Percentiles rank a stretch among this genome's conserved stretches.
Conservation (phyloP, 169 alveolate species). For the Plasmodium fragile region DNA sequence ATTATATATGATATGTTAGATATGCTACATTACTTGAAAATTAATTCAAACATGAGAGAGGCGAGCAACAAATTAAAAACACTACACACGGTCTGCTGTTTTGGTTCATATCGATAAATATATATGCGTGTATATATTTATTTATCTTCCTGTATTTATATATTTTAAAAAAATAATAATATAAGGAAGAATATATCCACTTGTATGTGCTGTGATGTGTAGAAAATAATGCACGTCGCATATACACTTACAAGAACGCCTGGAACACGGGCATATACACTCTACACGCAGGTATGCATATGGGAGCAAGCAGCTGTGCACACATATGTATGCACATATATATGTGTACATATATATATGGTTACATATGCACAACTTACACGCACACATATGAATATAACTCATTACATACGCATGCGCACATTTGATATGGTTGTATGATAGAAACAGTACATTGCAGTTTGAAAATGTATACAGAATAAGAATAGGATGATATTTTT, state of each 20-base stretch:
- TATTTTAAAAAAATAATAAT: constrained; percentile 2
- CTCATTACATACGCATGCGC: constrained; percentile 1
- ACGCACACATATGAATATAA: not conserved
- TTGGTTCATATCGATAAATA: not conserved
- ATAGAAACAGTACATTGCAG: constrained; percentile 9
- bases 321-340: constrained; percentile 30
- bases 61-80: constrained; percentile 60
- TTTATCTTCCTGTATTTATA: not conserved
- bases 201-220: not conserved
- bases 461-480: not conserved
- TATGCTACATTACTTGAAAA: constrained; percentile 45
- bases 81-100: constrained; percentile 21
- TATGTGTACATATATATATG: constrained; percentile 8
- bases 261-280: not conserved
- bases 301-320: not conserved
- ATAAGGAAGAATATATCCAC: not conserved
- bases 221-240: not conserved
- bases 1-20: not conserved
- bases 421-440: constrained; percentile 11
- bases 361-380: not conserved
- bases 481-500: constrained; percentile 7
- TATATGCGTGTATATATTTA: constrained; percentile 2
- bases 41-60: constrained; percentile 41
- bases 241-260: constrained; percentile 1
- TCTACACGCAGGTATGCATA: not conserved